Percentiles rank a stretch among this genome's conserved stretches.
Evolutionary conservation across 257 asterid genomes (phyloP).

Genomic region (Marsdenia floribunda): DNA sequence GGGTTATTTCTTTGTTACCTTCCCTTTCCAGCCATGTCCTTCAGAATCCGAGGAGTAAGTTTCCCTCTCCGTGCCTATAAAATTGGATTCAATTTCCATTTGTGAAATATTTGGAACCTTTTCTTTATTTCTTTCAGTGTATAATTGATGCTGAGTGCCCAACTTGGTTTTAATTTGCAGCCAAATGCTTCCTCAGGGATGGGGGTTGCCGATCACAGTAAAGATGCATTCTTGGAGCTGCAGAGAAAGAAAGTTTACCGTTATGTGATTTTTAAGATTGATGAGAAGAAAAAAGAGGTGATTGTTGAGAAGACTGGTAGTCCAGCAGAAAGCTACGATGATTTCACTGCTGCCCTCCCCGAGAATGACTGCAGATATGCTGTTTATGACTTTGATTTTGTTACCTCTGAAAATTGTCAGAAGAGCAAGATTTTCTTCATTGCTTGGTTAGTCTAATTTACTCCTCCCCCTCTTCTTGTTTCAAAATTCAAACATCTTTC

Average conservation of each 20-base stretch:
- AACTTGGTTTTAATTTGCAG: constrained; percentile 20
- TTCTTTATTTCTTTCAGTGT: not conserved
- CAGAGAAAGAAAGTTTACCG: constrained; percentile 57
- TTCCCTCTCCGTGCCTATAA: not conserved
- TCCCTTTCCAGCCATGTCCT: constrained; percentile 23
- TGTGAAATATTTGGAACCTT: not conserved
- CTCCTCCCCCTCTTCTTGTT: too few species aligned
- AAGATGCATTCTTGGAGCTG: constrained; percentile 50
- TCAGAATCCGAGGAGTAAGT: constrained; percentile 40
- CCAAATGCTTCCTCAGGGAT: constrained; percentile 53
- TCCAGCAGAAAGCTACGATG: constrained; percentile 46
- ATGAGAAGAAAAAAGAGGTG: constrained; percentile 57
- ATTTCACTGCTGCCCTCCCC: constrained; percentile 55
- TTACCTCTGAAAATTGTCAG: constrained; percentile 61
- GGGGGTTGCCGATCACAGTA: constrained; percentile 55
- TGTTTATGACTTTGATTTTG: constrained; percentile 60
- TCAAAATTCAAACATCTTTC: not conserved
- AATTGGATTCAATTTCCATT: not conserved
- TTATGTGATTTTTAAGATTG: constrained; percentile 59
- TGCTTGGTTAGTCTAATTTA: constrained; percentile 42
- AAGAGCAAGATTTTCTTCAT: constrained; percentile 83
- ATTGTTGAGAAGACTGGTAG: constrained; percentile 59
- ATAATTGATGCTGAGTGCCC: not conserved
- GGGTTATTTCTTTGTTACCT: not conserved
- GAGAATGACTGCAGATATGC: constrained; percentile 63